These are phyloP conservation scores for Lathyrus oleraceus DNA, from an alignment of 306 rosid genomes.

Conservation along the genomic window DNA sequence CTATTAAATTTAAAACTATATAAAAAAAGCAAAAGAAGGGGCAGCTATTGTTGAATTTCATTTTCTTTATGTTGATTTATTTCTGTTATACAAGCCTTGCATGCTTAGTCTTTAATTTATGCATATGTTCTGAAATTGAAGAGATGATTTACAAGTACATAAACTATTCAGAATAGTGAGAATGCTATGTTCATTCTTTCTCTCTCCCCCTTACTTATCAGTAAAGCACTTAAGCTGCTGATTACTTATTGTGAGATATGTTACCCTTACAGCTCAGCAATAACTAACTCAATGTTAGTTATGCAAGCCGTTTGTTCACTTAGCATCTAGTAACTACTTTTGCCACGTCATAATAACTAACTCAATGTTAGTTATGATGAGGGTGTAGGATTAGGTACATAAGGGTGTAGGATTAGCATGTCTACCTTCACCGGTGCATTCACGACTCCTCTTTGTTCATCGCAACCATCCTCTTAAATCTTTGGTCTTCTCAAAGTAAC, in stretches of 20 bases:
- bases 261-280: too few relatives aligned
- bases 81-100: constrained; percentile 1
- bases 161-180: constrained; percentile 16
- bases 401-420: too few relatives aligned
- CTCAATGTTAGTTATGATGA: too few relatives aligned
- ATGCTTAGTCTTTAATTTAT: neutral
- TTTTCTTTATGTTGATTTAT: constrained; percentile 24
- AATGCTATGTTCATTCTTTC: neutral
- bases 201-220: neutral
- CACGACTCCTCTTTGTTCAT: too few relatives aligned
- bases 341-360: too few relatives aligned
- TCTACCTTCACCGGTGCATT: too few relatives aligned
- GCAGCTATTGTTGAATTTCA: constrained; percentile 23
- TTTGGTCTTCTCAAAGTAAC: too few relatives aligned
- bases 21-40: neutral
- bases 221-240: constrained; percentile 16
- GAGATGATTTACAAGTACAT: constrained; percentile 14
- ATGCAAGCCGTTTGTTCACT: too few relatives aligned
- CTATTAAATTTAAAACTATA: neutral
- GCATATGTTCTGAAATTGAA: constrained; percentile 7
- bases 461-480: too few relatives aligned
- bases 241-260: neutral
- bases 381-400: too few relatives aligned
- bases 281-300: too few relatives aligned
- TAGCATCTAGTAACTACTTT: too few relatives aligned